Conservation (phyloP, 2,329 filamentous ascomycete species). For the Fusarium palustre region DNA sequence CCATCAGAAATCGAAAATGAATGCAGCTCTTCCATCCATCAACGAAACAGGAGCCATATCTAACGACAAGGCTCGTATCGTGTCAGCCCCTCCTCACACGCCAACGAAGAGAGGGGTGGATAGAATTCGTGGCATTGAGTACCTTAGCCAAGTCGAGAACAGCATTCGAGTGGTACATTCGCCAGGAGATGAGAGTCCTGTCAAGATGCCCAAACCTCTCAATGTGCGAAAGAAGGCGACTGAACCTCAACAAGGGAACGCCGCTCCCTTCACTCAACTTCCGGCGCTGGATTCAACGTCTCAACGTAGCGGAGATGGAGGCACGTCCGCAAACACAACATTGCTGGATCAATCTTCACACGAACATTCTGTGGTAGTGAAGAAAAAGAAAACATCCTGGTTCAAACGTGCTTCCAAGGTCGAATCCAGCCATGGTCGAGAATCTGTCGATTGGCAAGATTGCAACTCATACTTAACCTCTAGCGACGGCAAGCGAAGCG, state of each 20-base stretch:
- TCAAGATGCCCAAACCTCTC: slow-evolving; percentile 54
- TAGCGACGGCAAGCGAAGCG: slow-evolving; percentile 43
- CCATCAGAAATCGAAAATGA: slow-evolving; percentile 54
- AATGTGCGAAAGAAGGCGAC: slow-evolving; percentile 57
- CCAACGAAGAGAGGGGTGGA: slow-evolving; percentile 49
- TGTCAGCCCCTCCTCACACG: slow-evolving; percentile 59
- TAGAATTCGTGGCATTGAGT: slow-evolving; percentile 56
- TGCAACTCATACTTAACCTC: slow-evolving; percentile 43
- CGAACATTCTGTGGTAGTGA: slow-evolving; percentile 35
- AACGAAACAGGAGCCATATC: slow-evolving; percentile 54
- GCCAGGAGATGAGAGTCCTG: slow-evolving; percentile 53
- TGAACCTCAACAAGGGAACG: slow-evolving; percentile 39
- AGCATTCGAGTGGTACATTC: slow-evolving; percentile 69
- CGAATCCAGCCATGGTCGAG: slow-evolving; percentile 41
- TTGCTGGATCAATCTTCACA: slow-evolving; percentile 25
- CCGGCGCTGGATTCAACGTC: slow-evolving; percentile 26
- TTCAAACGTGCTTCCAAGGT: slow-evolving; percentile 62
- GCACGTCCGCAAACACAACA: slow-evolving; percentile 19
- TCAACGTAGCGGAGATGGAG: slow-evolving; percentile 10
- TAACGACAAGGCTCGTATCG: slow-evolving; percentile 57
- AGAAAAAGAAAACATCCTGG: slow-evolving; percentile 64
- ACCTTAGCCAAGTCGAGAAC: slow-evolving; percentile 60
- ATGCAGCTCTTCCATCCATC: slow-evolving; percentile 61
- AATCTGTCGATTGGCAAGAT: slow-evolving; percentile 46
- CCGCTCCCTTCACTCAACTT: slow-evolving; percentile 33